Evolutionary conservation across 345 rosid genomes (phyloP), one percentile per base, ranked within the genome.

Genomic region (Moricandia arvensis): DNA sequence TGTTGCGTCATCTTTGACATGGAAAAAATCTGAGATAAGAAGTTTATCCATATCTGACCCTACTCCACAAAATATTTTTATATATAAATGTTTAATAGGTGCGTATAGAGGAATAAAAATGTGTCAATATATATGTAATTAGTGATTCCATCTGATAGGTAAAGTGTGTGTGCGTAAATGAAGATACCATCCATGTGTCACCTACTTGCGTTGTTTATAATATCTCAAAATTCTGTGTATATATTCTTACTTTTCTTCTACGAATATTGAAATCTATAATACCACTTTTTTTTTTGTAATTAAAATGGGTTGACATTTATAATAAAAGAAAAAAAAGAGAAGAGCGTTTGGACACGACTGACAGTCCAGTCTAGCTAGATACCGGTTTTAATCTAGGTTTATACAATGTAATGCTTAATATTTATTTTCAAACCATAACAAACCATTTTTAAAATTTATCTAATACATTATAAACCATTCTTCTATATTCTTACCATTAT

Each of bases 1-100:
- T 47, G 49, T 72, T 73, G 81, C 78, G 74, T 79, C 81, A 62
- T 67, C 78, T 53, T 79, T 73, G 74, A 78, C 74, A 61, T 67
- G 74, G 70, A 67, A 67, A 72, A 30, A 67, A 73, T 67, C 57
- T 21, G 64, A 62, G 81, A 79, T 79, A 73, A 68, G 70, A 79
- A 73, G 81, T 67, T 73, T 73, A 73, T 79, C 78, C 78, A 68
- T 11, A 73, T 62, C 26, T n/a, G 78, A 67, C 69, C 59, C 66
- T 69, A 68, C 58, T 51, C 54, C 16, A 64, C 33, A 70, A n/a
- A n/a, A n/a, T n/a, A n/a, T n/a, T n/a, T n/a, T n/a, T n/a, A n/a
- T n/a, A n/a, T n/a, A n/a, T n/a, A n/a, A n/a, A n/a, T n/a, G n/a
- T n/a, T 21, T 21, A 21, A 21, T 21, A 21, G 2, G 31, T 29